Conservation (phyloP, 2,329 filamentous ascomycete species). For the Fusarium algeriense region DNA sequence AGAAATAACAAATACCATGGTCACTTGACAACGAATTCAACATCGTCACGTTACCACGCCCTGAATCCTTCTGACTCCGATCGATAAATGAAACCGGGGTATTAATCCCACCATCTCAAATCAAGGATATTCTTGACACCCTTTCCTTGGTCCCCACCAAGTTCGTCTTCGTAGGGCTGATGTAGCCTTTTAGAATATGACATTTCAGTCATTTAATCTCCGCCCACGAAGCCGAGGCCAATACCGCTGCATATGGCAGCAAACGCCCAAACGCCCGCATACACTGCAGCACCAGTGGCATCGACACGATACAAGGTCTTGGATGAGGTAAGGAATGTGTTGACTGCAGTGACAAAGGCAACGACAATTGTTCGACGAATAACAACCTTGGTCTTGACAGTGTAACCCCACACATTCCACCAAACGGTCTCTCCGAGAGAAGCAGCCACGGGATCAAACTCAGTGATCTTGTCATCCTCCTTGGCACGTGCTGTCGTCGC, state of each 20-base stretch:
- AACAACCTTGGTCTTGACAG: slow-evolving; percentile 70
- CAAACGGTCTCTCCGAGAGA: slow-evolving; percentile 76
- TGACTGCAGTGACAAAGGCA: slow-evolving; percentile 67
- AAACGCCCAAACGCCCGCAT: slow-evolving; percentile 79
- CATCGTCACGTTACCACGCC: slow-evolving; percentile 19
- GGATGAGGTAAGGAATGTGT: slow-evolving; percentile 73
- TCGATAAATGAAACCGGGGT: slow-evolving; percentile 29
- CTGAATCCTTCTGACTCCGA: slow-evolving; percentile 29
- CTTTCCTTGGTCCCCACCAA: slow-evolving; percentile 5
- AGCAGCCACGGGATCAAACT: slow-evolving; percentile 74
- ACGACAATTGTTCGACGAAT: slow-evolving; percentile 73
- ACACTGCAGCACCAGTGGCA: slow-evolving; percentile 75
- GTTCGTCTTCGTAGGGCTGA: slow-evolving; percentile 34
- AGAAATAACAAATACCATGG: slow-evolving; percentile 9
- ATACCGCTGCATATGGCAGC: slow-evolving; percentile 71
- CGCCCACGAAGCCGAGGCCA: slow-evolving; percentile 64
- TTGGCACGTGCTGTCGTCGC: slow-evolving; percentile 64
- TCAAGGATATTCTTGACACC: slow-evolving; percentile 23
- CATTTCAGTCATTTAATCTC: slow-evolving; percentile 51
- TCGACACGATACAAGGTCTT: slow-evolving; percentile 79
- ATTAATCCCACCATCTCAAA: slow-evolving; percentile 33
- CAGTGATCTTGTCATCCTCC: slow-evolving; percentile 61
- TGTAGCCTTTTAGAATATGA: slow-evolving; percentile 11
- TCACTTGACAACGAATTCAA: slow-evolving; percentile 1
- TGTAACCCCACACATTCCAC: slow-evolving; percentile 80